These are phyloP conservation scores for Globisporangium carolinianum DNA, from an alignment of 352 stramenopile species.

Conservation along the genomic window DNA sequence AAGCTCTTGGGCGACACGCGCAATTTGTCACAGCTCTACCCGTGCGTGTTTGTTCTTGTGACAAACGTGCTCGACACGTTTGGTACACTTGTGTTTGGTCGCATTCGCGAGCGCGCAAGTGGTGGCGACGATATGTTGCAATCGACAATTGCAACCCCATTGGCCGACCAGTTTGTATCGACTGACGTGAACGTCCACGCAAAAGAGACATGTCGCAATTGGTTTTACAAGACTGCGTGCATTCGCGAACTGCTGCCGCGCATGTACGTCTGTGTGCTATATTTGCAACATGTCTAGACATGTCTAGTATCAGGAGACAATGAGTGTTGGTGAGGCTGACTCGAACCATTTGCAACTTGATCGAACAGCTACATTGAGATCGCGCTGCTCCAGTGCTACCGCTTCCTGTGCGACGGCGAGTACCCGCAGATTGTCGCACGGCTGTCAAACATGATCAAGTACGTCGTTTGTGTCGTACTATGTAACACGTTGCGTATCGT, in stretches of 20 bases:
- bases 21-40: conserved; percentile 80
- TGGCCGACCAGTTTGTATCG: conserved; percentile 66
- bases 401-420: conserved; percentile 87
- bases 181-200: conserved; percentile 82
- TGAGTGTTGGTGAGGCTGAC: background rate
- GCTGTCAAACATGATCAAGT: conserved; percentile 86
- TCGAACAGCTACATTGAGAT: conserved; percentile 76
- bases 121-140: conserved; percentile 49
- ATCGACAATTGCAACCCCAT: conserved; percentile 26
- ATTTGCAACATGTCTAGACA: background rate
- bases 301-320: background rate
- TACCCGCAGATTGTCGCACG: conserved; percentile 80
- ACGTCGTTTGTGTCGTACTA: conserved; percentile 9
- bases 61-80: conserved; percentile 86
- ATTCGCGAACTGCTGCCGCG: conserved; percentile 89
- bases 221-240: conserved; percentile 93
- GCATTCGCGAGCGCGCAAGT: conserved; percentile 61
- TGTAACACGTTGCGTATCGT: no score
- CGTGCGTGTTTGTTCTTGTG: conserved; percentile 85
- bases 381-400: conserved; percentile 83
- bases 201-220: conserved; percentile 90
- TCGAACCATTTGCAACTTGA: background rate
- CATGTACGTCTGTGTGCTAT: conserved; percentile 45
- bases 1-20: conserved; percentile 82
- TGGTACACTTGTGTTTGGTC: conserved; percentile 78